phyloP scores from a whole-genome alignment of 306 rosid species.

The Boehmeria nivea region DNA sequence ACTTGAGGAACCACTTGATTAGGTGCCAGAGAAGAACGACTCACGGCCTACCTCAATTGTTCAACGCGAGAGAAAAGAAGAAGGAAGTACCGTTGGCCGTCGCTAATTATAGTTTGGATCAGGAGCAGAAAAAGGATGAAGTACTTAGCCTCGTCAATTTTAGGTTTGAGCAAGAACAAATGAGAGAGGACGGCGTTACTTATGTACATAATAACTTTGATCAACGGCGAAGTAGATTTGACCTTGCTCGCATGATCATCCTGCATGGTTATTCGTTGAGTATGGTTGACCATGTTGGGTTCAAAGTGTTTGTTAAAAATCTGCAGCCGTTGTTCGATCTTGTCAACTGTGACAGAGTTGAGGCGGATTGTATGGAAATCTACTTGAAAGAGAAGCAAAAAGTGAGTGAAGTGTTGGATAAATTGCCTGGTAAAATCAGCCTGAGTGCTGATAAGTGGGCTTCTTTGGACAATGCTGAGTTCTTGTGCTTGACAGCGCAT shows the following conservation, averaged over 20 bases:
- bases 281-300: slow-evolving; percentile 95
- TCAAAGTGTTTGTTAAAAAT: slow-evolving; percentile 83
- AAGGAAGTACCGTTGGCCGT: slow-evolving; percentile 68
- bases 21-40: slow-evolving; percentile 86
- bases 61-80: slow-evolving; percentile 74
- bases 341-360: slow-evolving; percentile 60
- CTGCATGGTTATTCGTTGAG: slow-evolving; percentile 92
- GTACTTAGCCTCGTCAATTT: slow-evolving; percentile 69
- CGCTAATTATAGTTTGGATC: slow-evolving; percentile 57
- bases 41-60: slow-evolving; percentile 59
- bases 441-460: slow-evolving; percentile 81
- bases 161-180: slow-evolving; percentile 77
- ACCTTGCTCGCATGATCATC: slow-evolving; percentile 97
- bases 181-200: slow-evolving; percentile 58
- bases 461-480: slow-evolving; percentile 46
- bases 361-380: slow-evolving; percentile 91
- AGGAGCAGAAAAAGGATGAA: slow-evolving; percentile 72
- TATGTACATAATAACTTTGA: slow-evolving; percentile 58
- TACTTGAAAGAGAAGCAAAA: slow-evolving; percentile 80
- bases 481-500: slow-evolving; percentile 80
- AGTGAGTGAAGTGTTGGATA: slow-evolving; percentile 82
- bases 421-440: slow-evolving; percentile 90
- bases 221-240: slow-evolving; percentile 85
- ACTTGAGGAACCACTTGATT: slow-evolving; percentile 88
- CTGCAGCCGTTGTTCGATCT: slow-evolving; percentile 94